Evolutionary conservation across 1,284 basidiomycete genomes (phyloP).

Genomic region (Xanthoconium separans): DNA sequence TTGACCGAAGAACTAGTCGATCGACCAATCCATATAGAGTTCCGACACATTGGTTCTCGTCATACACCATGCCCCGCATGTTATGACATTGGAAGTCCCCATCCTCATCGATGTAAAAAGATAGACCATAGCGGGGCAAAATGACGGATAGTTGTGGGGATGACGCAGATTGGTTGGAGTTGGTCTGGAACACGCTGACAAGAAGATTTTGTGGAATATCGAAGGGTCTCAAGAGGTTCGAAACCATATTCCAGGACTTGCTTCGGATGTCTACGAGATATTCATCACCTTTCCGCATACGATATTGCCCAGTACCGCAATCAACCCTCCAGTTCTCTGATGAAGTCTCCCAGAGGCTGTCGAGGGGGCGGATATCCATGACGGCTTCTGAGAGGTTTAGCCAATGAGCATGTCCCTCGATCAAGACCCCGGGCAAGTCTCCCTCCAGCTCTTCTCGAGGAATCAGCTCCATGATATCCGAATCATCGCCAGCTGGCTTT

Average conservation of each 20-base stretch:
- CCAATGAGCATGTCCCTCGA: background rate
- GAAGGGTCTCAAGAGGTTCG: background rate
- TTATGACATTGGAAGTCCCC: background rate
- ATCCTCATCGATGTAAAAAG: background rate
- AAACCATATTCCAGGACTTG: background rate
- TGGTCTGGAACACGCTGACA: background rate
- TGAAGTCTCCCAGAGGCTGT: background rate
- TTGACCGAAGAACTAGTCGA: background rate
- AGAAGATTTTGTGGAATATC: background rate
- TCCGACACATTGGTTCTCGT: background rate
- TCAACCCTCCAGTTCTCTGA: background rate
- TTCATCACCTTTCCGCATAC: background rate
- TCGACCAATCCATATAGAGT: background rate
- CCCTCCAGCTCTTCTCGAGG: background rate
- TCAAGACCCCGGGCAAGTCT: background rate
- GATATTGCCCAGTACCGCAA: background rate
- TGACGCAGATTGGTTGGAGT: background rate
- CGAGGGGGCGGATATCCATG: background rate
- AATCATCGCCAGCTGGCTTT: too few relatives aligned
- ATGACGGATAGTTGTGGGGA: background rate
- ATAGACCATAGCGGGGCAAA: background rate
- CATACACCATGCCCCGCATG: background rate
- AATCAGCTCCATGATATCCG: background rate
- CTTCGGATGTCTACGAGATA: background rate
- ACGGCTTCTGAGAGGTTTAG: background rate